These are phyloP conservation scores for Hortaea werneckii DNA, from an alignment of 2,329 filamentous ascomycete genomes.

Conservation along the genomic window DNA sequence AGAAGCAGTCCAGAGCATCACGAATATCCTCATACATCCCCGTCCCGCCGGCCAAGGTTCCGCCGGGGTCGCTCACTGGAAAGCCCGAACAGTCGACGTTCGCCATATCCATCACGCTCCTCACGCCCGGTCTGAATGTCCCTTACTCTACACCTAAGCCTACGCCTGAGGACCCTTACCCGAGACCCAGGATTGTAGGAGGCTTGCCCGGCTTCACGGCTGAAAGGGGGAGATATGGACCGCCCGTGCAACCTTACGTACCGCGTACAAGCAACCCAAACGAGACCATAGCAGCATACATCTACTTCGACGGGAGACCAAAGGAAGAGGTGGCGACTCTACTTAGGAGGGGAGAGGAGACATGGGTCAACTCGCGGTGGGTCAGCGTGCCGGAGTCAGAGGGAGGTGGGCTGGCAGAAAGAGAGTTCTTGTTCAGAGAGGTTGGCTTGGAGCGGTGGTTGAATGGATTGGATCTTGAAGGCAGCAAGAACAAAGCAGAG, in stretches of 20 bases:
- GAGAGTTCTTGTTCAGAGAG: constrained; percentile 94
- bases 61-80: constrained; percentile 50
- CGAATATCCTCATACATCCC: constrained; percentile 97
- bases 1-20: constrained; percentile 81
- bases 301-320: constrained; percentile 90
- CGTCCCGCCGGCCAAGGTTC: constrained; percentile 77
- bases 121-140: constrained; percentile 78
- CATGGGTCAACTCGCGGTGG: constrained; percentile 98
- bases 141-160: constrained; percentile 86
- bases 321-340: constrained; percentile 97
- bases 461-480: constrained; percentile 78
- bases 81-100: constrained; percentile 92
- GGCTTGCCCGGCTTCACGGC: constrained; percentile 48
- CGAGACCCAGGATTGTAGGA: constrained; percentile 72
- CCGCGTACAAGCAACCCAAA: constrained; percentile 87
- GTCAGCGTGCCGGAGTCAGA: constrained; percentile 86
- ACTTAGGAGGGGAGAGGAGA: constrained; percentile 85
- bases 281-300: constrained; percentile 96
- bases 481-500: constrained; percentile 77
- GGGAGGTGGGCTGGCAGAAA: constrained; percentile 86
- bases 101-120: constrained; percentile 92
- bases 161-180: constrained; percentile 64
- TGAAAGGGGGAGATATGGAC: constrained; percentile 43
- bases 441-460: constrained; percentile 94
- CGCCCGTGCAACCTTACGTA: constrained; percentile 70